Base-by-base conservation (phyloP, 352 stramenopile genomes). In the Phytophthora chlamydospora region DNA sequence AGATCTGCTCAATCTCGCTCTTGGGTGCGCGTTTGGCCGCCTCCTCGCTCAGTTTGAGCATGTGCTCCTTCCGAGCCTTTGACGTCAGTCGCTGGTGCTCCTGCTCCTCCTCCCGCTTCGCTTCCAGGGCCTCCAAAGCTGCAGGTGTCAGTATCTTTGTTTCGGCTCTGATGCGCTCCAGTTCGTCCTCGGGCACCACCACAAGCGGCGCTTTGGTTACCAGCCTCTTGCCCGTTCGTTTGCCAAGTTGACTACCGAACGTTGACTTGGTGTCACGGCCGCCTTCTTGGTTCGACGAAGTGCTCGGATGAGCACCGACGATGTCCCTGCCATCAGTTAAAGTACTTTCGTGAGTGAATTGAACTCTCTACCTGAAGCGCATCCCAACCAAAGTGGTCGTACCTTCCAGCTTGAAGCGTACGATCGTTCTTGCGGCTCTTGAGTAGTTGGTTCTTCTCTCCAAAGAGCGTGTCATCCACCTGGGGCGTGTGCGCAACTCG, bases 41-140 rank as follows among this genome's bases (percentile, higher is more conserved):
- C 36, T 94, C 77, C 39, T 85, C 79, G 21, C 76, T 86, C 32
- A 91, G 70, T 31, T 79, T 74, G 32, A 92, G 52, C 85, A 92
- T 94, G 69, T 91, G 66, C 36, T 91, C 82, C 54, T 93, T 93
- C n/a, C 81, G 78, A 49, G 75, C 80, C 51, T 89, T 90, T 10
- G 85, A 76, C 13, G 80, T 74, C 33, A 91, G 50, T 19, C 81
- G 64, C 55, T 85, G 62, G 3, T 75, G 62, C 58, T 91, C 82
- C 17, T 81, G 70, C 39, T 89, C 78, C 0, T 63, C 78, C 21
- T 91, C 85, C 1, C 70, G 76, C 31, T 80, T 60, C 0, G 74
- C 80, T 36, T 88, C 76, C n/a, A 87, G 62, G 24, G 68, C 71
- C 41, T 93, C 83, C 3, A 88, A 61, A 39, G 90, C 71, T 0